Percentiles rank a stretch among this genome's conserved stretches.
phyloP scores from a whole-genome alignment of 2,329 filamentous ascomycete genomes.

The Esteya vermicola region DNA sequence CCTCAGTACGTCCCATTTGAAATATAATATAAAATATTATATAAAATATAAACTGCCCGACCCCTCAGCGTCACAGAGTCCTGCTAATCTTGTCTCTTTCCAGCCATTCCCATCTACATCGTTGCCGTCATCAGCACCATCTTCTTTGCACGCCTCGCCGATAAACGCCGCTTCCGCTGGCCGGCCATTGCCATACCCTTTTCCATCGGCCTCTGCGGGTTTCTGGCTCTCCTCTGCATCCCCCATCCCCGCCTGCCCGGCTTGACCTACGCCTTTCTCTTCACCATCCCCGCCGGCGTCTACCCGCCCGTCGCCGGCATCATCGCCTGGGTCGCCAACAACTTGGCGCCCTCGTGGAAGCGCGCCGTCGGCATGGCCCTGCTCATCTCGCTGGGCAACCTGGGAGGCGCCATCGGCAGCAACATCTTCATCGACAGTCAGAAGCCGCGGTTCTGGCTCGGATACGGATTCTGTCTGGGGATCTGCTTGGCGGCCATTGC shows the following conservation, averaged over 20 bases:
- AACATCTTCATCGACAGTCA: constrained; percentile 21
- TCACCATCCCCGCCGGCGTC: constrained; percentile 21
- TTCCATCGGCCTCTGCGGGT: not conserved
- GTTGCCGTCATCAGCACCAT: constrained; percentile 6
- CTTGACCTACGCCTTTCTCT: constrained; percentile 23
- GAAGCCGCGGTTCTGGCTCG: constrained; percentile 20
- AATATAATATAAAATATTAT: too few species aligned
- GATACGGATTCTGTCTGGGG: constrained; percentile 16
- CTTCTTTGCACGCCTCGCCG: constrained; percentile 4
- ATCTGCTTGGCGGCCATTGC: not conserved
- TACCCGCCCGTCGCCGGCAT: constrained; percentile 30
- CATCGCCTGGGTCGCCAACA: constrained; percentile 20
- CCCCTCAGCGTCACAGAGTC: too few species aligned
- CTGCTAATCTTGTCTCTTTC: too few species aligned
- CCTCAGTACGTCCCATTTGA: too few species aligned
- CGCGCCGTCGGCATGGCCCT: constrained; percentile 1
- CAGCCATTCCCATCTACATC: constrained; percentile 7
- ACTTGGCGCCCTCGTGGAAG: constrained; percentile 1
- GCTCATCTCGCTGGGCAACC: constrained; percentile 15
- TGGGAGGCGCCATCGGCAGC: constrained; percentile 26
- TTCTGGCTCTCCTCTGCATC: constrained; percentile 3
- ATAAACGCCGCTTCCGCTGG: not conserved
- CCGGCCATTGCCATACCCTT: constrained; percentile 1
- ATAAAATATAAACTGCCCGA: too few species aligned
- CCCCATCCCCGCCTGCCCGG: constrained; percentile 15